Percentiles rank a stretch among this genome's conserved stretches.
Evolutionary conservation across 2,329 filamentous ascomycete species (phyloP).

Genomic region (Gnomoniopsis smithogilvyi): DNA sequence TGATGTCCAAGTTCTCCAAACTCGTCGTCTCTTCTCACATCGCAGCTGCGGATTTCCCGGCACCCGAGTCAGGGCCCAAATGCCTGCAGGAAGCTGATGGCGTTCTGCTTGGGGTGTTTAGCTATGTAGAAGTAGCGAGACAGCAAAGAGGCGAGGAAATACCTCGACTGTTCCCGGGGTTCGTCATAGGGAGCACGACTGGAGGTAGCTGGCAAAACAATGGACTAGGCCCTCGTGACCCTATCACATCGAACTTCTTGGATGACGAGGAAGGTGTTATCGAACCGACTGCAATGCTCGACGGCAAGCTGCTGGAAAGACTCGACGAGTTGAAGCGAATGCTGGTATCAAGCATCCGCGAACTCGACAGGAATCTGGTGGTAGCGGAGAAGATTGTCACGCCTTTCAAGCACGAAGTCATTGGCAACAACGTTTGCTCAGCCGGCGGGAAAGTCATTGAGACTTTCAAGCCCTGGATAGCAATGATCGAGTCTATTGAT

Average conservation of each 20-base stretch:
- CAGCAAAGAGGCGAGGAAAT: slow-evolving; percentile 93
- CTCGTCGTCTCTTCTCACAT: slow-evolving; percentile 97
- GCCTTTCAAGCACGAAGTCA: slow-evolving; percentile 70
- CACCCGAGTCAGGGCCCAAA: slow-evolving; percentile 89
- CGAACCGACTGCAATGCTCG: slow-evolving; percentile 72
- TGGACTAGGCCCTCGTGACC: slow-evolving; percentile 61
- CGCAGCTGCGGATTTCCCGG: slow-evolving; percentile 92
- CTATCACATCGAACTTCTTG: slow-evolving; percentile 77
- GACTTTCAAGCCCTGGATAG: slow-evolving; percentile 84
- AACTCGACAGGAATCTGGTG: slow-evolving; percentile 79
- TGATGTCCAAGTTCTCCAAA: slow-evolving; percentile 99
- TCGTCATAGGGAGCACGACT: slow-evolving; percentile 78
- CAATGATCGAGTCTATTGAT: slow-evolving; percentile 88
- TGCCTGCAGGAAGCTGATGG: slow-evolving; percentile 97
- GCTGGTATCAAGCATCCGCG: slow-evolving; percentile 80
- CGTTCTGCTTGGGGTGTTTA: slow-evolving; percentile 88
- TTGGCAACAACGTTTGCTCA: slow-evolving; percentile 79
- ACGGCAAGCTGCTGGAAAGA: slow-evolving; percentile 73
- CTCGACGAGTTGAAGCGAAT: slow-evolving; percentile 83
- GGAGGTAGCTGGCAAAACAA: slow-evolving; percentile 89
- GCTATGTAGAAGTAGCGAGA: slow-evolving; percentile 91
- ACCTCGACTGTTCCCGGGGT: slow-evolving; percentile 87
- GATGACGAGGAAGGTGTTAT: slow-evolving; percentile 73
- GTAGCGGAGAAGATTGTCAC: slow-evolving; percentile 80
- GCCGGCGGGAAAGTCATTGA: slow-evolving; percentile 80